Conservation (phyloP, 2,329 filamentous ascomycete genomes). For the Aspergillus piperis region DNA sequence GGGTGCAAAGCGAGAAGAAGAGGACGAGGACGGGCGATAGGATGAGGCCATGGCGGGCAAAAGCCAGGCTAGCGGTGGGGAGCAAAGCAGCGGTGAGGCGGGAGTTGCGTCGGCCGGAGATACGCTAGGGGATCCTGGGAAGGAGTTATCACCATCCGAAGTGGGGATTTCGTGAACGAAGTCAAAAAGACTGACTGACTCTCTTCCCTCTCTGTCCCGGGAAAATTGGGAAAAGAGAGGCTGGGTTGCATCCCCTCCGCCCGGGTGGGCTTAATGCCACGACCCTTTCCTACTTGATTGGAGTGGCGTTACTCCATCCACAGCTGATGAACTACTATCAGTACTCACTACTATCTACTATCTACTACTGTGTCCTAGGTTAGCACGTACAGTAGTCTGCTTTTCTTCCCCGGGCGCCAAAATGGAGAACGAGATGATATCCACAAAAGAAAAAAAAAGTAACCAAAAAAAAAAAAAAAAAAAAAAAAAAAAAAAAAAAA, state of each 20-base stretch:
- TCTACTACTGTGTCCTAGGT: neutral
- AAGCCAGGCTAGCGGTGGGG: constrained; percentile 40
- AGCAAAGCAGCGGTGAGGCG: constrained; percentile 48
- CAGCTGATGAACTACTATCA: too few species aligned
- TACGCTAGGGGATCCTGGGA: constrained; percentile 41
- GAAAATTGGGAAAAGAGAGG: neutral
- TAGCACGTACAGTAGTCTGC: neutral
- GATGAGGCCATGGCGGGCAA: constrained; percentile 30
- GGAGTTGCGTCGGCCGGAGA: constrained; percentile 30
- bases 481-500: neutral
- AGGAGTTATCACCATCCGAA: constrained; percentile 29
- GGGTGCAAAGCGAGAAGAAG: constrained; percentile 27
- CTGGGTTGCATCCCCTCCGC: neutral
- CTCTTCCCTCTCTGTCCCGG: too few species aligned
- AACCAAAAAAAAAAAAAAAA: neutral
- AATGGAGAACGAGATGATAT: neutral
- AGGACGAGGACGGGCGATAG: constrained; percentile 33
- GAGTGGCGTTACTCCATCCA: too few species aligned
- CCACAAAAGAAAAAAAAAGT: neutral
- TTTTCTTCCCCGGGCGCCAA: neutral
- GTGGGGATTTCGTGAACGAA: neutral
- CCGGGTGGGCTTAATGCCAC: neutral
- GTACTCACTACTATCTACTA: neutral
- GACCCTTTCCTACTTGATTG: neutral
- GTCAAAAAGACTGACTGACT: too few species aligned